Base-by-base conservation (phyloP, 2,329 filamentous ascomycete genomes). In the Passalora sequoiae region DNA sequence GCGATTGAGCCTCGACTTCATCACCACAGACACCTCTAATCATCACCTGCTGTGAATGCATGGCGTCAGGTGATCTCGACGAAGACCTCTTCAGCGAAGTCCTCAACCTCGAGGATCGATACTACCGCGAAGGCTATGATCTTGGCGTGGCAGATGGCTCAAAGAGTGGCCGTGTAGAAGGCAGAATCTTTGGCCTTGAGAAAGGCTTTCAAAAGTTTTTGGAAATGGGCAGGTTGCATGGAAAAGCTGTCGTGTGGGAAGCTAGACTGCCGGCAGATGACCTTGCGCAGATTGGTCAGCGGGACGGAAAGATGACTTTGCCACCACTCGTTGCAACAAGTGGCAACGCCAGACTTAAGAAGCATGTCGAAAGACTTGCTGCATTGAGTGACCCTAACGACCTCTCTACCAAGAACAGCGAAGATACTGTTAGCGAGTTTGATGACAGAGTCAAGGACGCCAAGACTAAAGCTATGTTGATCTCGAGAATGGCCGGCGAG, bases 161-260 rank as follows among this genome's bases (percentile, higher is more conserved):
- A 29, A 75, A 76, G 46, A 83, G 86, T 22, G 92, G 92, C 28
- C 81, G 83, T 45, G 80, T 87, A 52, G 92, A 98, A 73, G 92
- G 92, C 48, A 85, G 89, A 39, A 79, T 88, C 15, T 88, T 97
- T 61, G 92, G 91, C 1, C 78, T 97, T 30, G 85, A 94, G 63
- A 92, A 89, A 53, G 91, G 89, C 0, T 97, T 92, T 57, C 87
- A 95, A 58, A 97, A 95, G 68, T 96, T 94, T 60, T 62, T 85
- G 30, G 83, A 88, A 50, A 78, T 88, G 64, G 91, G 91, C 2
- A 75, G 76, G 46, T 67, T 97, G 22, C 83, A 91, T 56, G 86
- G 88, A 32, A 83, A 81, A 58, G 81, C 87, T 10, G 69, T 85
- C 17, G 74, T 97, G n/a, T 97, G 91, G 89, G 81, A 82, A 9